phyloP scores from a whole-genome alignment of 768 basidiomycete species.

The Coprinopsis cinerea region DNA sequence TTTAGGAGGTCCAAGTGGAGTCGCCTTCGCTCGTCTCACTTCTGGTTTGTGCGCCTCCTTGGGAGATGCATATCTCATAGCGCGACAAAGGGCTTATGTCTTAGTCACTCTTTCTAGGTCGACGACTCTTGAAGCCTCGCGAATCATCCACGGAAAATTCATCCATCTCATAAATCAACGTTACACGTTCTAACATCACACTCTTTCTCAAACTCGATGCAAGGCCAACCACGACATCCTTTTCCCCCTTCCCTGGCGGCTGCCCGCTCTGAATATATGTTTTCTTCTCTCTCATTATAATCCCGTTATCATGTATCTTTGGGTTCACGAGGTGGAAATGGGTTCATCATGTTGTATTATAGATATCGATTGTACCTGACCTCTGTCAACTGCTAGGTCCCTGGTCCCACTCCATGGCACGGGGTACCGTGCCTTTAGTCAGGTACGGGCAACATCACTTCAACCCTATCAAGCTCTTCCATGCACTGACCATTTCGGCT shows the following conservation, averaged over 20 bases:
- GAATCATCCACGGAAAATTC: background rate
- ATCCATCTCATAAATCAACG: background rate
- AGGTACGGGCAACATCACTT: too few species aligned
- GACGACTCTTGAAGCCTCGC: background rate
- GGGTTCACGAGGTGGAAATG: background rate
- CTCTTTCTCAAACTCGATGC: background rate
- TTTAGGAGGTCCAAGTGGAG: background rate
- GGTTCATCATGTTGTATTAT: background rate
- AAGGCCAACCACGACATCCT: too few species aligned
- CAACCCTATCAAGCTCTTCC: too few species aligned
- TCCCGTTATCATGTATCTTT: background rate
- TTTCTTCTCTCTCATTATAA: background rate
- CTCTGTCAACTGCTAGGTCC: background rate
- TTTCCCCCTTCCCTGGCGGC: too few species aligned
- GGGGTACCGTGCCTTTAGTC: background rate
- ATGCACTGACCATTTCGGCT: too few species aligned
- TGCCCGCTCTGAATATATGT: too few species aligned
- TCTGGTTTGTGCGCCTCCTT: constrained; percentile 7
- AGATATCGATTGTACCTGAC: background rate
- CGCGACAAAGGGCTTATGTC: background rate
- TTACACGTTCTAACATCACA: background rate
- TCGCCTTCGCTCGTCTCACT: background rate
- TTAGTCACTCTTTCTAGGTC: constrained; percentile 11
- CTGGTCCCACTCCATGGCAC: background rate
- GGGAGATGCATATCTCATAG: background rate